Evolutionary conservation across 2,329 filamentous ascomycete genomes (phyloP).

Genomic region (Aureobasidium leucospermi): DNA sequence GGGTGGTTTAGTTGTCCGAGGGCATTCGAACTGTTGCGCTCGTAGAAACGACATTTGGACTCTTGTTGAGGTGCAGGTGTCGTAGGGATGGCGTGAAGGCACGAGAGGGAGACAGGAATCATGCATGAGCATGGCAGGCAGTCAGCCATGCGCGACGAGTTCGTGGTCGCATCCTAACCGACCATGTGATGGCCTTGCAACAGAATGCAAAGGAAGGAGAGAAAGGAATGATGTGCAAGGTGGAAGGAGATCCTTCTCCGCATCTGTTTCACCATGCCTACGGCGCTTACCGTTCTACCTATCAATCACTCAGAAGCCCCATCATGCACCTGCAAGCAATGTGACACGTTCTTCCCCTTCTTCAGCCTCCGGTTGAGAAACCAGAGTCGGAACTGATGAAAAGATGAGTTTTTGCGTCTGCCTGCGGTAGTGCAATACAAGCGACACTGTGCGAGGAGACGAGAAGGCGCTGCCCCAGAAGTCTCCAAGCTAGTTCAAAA

Average conservation of each 20-base stretch:
- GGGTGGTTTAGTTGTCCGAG: no score
- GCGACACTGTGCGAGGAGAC: conserved; percentile 6
- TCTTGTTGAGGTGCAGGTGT: no score
- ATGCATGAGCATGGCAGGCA: not conserved
- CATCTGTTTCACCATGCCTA: not conserved
- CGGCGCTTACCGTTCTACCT: conserved; percentile 6
- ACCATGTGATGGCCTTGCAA: not conserved
- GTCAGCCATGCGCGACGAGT: not conserved
- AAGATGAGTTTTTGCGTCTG: conserved; percentile 5
- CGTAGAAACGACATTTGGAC: no score
- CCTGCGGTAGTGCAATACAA: conserved; percentile 5
- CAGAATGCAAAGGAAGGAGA: not conserved
- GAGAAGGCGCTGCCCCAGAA: not conserved
- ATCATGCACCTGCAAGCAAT: not conserved
- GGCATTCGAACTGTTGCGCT: not conserved
- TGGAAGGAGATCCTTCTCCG: not conserved
- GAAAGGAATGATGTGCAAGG: not conserved
- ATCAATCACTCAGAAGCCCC: not conserved
- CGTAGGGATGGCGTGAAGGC: not conserved
- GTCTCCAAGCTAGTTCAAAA: not conserved
- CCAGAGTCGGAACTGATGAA: conserved; percentile 5
- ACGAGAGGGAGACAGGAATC: no score
- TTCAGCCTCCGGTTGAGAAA: conserved; percentile 2
- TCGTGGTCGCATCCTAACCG: not conserved
- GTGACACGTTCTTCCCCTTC: not conserved